Evolutionary conservation across 2,329 filamentous ascomycete genomes (phyloP).

Genomic region (Paecilomyces sp.): DNA sequence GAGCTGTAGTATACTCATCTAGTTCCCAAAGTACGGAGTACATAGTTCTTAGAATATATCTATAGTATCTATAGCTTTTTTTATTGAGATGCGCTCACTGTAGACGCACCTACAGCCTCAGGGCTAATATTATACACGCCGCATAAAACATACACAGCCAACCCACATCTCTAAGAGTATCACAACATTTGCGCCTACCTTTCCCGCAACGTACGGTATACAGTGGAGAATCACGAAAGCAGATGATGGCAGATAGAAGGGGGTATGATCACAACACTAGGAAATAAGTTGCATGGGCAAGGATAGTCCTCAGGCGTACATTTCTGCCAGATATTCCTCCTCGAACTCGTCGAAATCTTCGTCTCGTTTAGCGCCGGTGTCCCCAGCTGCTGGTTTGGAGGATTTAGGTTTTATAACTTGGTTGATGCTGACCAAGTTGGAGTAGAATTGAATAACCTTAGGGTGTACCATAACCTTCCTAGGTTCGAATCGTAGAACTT

Average conservation of each 20-base stretch:
- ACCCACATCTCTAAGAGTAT: not conserved
- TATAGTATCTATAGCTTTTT: not conserved
- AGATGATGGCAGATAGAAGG: not conserved
- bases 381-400: constrained; percentile 18
- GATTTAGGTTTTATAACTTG: constrained; percentile 31
- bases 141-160: not conserved
- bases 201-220: not conserved
- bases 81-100: not conserved
- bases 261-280: not conserved
- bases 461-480: constrained; percentile 91
- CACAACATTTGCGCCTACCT: not conserved
- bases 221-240: not conserved
- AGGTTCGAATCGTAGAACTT: constrained; percentile 83
- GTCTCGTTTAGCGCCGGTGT: constrained; percentile 12
- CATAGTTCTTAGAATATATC: not conserved
- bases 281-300: not conserved
- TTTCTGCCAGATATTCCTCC: constrained; percentile 31
- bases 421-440: constrained; percentile 69
- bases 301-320: constrained; percentile 1
- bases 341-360: constrained; percentile 36
- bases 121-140: not conserved
- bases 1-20: too few relatives aligned
- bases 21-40: too few relatives aligned
- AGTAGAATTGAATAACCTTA: constrained; percentile 78
- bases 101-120: not conserved